A percentile compares a stretch with the other conserved stretches of the same genome.
phyloP scores from a whole-genome alignment of 768 basidiomycete genomes.

The Plicaturopsis crispa region DNA sequence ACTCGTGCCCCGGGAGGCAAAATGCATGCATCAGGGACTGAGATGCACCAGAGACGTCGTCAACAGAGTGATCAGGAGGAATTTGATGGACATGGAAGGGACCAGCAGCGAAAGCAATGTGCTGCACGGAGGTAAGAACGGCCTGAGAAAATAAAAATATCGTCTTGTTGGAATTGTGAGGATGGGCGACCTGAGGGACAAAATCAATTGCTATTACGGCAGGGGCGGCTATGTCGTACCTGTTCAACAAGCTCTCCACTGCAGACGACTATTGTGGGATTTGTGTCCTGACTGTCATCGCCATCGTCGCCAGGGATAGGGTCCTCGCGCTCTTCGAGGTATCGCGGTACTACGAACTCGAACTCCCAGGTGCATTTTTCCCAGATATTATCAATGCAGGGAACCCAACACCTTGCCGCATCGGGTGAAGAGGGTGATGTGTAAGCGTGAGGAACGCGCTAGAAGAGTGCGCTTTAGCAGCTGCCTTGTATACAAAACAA shows the following conservation, averaged over 20 bases:
- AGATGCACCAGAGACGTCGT: conserved; percentile 49
- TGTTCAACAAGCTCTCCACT: conserved; percentile 95
- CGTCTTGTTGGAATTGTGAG: conserved; percentile 86
- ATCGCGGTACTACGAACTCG: conserved; percentile 88
- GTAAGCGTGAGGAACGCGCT: conserved; percentile 93
- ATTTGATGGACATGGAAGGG: conserved; percentile 81
- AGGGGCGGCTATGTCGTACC: conserved; percentile 32
- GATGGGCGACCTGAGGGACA: conserved; percentile 71
- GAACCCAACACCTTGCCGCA: conserved; percentile 97
- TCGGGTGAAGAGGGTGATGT: conserved; percentile 84
- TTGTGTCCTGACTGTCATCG: conserved; percentile 50
- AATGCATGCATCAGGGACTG: conserved; percentile 85
- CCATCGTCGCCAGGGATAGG: conserved; percentile 14
- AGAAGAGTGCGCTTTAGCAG: conserved; percentile 9
- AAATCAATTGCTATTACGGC: conserved; percentile 6
- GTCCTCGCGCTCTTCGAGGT: conserved; percentile 59
- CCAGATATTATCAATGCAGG: conserved; percentile 91
- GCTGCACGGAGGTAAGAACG: conserved; percentile 88
- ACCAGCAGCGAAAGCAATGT: conserved; percentile 92
- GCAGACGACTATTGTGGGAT: conserved; percentile 82
- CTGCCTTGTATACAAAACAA: conserved; percentile 5
- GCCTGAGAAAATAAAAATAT: conserved; percentile 91
- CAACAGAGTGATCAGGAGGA: conserved; percentile 54
- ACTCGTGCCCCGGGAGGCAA: conserved; percentile 85
- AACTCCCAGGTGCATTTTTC: conserved; percentile 99